A percentile compares a stretch with the other conserved stretches of the same genome.
phyloP scores from a whole-genome alignment of 129 eudicot species.

The Tagetes erecta region DNA sequence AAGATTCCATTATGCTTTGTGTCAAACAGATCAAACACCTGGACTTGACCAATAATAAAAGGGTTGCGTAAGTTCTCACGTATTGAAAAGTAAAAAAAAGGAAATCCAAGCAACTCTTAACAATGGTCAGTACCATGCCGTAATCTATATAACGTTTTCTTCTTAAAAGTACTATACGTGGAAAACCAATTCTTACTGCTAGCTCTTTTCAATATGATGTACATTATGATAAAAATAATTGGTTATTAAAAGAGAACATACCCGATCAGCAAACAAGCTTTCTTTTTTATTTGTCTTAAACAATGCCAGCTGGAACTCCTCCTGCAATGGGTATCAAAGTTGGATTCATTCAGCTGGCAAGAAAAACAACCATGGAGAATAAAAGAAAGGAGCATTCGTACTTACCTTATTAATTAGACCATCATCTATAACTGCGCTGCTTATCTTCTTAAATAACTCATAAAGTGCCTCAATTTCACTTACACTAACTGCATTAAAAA shows the following conservation, averaged over 20 bases:
- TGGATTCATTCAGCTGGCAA: slow-evolving; percentile 9
- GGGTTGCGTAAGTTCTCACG: background rate
- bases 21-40: slow-evolving; percentile 60
- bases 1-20: slow-evolving; percentile 65
- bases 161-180: background rate
- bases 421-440: slow-evolving; percentile 72
- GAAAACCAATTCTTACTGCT: background rate
- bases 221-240: slow-evolving; percentile 12
- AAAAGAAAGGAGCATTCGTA: slow-evolving; percentile 1
- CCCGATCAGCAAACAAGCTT: slow-evolving; percentile 74
- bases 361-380: background rate
- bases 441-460: slow-evolving; percentile 65
- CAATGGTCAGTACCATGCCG: background rate
- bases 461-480: slow-evolving; percentile 32
- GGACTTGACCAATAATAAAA: slow-evolving; percentile 6
- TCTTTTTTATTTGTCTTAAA: slow-evolving; percentile 66
- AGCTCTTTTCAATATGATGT: no score
- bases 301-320: slow-evolving; percentile 70
- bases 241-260: slow-evolving; percentile 24
- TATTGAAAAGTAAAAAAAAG: background rate
- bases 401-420: slow-evolving; percentile 65
- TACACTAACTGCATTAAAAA: slow-evolving; percentile 21
- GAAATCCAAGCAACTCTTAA: background rate
- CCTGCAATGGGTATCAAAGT: slow-evolving; percentile 37
- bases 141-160: background rate